phyloP scores from a whole-genome alignment of 257 asterid genomes.

The Forsythia viridissima region DNA sequence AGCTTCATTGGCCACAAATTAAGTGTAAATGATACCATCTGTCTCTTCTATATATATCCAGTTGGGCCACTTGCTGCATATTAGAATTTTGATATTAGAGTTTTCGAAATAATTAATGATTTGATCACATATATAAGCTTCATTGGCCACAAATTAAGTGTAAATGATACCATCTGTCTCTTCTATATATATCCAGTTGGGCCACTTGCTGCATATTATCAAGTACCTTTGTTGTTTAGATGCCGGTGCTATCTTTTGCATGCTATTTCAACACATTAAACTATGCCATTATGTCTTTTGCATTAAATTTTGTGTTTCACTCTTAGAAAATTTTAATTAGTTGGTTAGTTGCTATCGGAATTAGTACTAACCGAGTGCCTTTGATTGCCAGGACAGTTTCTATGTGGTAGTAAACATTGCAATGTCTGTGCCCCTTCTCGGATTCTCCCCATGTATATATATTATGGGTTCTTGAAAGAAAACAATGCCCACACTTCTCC shows the following conservation, averaged over 20 bases:
- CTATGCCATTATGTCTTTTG: neutral
- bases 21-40: neutral
- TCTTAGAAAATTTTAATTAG: no score
- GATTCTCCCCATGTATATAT: no score
- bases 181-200: constrained; percentile 39
- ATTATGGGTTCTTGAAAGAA: no score
- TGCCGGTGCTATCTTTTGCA: constrained; percentile 23
- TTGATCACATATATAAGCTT: no score
- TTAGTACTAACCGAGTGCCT: constrained; percentile 22
- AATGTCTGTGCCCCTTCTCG: neutral
- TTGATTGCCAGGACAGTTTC: constrained; percentile 84
- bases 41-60: constrained; percentile 25
- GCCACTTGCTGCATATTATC: no score
- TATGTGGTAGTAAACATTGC: constrained; percentile 93
- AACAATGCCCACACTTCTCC: no score
- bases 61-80: no score
- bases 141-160: neutral
- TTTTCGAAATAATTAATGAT: neutral
- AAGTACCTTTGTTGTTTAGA: no score
- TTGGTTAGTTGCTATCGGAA: no score
- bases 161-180: neutral
- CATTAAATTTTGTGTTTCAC: neutral
- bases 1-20: neutral
- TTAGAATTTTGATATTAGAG: neutral
- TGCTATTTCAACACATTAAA: no score